Conservation (phyloP, 306 rosid species). For the Cicer judaicum region DNA sequence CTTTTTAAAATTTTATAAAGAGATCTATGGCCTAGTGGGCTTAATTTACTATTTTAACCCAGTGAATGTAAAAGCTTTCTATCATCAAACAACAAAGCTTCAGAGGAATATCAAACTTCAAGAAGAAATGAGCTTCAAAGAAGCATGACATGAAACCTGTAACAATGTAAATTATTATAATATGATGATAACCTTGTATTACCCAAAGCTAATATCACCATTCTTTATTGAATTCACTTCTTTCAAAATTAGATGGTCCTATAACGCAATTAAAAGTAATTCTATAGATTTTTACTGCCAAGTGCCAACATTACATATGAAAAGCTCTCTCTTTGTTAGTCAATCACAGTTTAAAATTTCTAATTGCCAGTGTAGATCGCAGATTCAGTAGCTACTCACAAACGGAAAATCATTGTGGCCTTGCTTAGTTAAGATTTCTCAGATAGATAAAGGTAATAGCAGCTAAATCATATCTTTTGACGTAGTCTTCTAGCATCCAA, state of each 20-base stretch:
- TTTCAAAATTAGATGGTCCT: slow-evolving; percentile 1
- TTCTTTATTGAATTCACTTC: not conserved
- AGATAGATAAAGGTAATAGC: not conserved
- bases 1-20: no score
- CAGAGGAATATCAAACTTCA: no score
- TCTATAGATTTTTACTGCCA: not conserved
- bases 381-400: slow-evolving; percentile 11
- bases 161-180: no score
- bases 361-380: not conserved
- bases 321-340: not conserved
- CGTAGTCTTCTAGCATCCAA: slow-evolving; percentile 20
- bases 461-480: slow-evolving; percentile 17
- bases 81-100: no score
- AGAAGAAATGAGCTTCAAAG: no score
- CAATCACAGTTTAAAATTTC: not conserved
- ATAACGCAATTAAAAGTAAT: not conserved
- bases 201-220: not conserved
- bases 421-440: not conserved
- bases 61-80: no score
- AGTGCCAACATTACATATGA: not conserved
- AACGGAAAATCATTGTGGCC: not conserved
- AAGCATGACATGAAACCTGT: no score
- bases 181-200: not conserved
- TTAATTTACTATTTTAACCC: no score
- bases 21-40: no score